phyloP scores from a whole-genome alignment of 352 stramenopile species.

The Thraustotheca clavata region DNA sequence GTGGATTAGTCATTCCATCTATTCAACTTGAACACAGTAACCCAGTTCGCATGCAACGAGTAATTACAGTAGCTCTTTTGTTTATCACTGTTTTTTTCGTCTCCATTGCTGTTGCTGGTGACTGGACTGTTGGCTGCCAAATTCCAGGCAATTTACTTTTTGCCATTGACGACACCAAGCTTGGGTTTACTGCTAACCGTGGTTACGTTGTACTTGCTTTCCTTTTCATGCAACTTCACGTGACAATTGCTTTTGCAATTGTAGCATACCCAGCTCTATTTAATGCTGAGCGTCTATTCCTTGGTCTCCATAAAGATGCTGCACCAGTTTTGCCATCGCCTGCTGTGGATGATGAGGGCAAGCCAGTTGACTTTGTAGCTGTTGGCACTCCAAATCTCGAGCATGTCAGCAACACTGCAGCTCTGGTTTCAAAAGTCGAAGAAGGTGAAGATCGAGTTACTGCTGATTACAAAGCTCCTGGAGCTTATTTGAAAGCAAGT shows the following conservation, averaged over 20 bases:
- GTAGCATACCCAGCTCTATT: conserved; percentile 50
- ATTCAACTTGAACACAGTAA: conserved; percentile 23
- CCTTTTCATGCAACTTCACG: conserved; percentile 49
- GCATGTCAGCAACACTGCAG: not conserved
- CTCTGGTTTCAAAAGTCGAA: not conserved
- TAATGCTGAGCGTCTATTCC: conserved; percentile 44
- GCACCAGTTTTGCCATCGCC: not conserved
- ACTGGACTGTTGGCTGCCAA: conserved; percentile 26
- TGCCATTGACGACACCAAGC: conserved; percentile 36
- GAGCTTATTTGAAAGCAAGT: not conserved
- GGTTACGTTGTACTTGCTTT: conserved; percentile 37
- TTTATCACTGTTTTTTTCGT: conserved; percentile 22
- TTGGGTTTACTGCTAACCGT: conserved; percentile 39
- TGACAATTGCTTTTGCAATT: conserved; percentile 49
- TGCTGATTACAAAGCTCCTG: not conserved
- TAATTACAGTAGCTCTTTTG: conserved; percentile 19
- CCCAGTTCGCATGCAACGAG: conserved; percentile 19
- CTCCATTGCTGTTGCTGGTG: conserved; percentile 47
- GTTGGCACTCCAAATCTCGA: not conserved
- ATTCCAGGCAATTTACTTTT: conserved; percentile 55
- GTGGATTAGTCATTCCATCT: conserved; percentile 22
- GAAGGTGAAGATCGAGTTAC: not conserved
- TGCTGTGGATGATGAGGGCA: not conserved
- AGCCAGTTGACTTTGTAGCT: not conserved
- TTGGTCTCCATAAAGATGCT: conserved; percentile 45